Conservation (phyloP, 1,139 yeast species). For the Sugiyamaella paludigena region DNA sequence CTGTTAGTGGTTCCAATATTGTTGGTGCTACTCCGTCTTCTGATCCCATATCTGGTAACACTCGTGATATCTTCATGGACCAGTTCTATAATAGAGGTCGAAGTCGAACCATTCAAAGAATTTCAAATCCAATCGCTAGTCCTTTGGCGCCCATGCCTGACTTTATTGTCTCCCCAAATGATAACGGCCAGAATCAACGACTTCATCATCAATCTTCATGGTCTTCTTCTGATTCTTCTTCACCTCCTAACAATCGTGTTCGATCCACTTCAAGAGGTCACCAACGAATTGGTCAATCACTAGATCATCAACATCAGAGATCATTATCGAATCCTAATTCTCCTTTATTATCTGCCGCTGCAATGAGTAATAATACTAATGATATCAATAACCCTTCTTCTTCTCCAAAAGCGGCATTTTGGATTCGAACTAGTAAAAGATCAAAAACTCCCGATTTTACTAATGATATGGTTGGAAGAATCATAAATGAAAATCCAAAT, state of each 20-base stretch:
- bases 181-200: conserved; percentile 3
- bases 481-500: conserved; percentile 11
- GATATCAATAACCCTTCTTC: not conserved
- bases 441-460: conserved; percentile 10
- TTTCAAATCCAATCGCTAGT: conserved; percentile 4
- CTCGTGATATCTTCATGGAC: conserved; percentile 9
- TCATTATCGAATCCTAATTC: conserved; percentile 8
- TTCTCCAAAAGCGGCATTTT: conserved; percentile 13
- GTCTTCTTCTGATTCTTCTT: not conserved
- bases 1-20: no score
- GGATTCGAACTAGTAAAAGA: conserved; percentile 11
- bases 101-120: not conserved
- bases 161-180: conserved; percentile 10
- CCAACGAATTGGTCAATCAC: no score
- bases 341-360: not conserved
- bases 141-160: conserved; percentile 5
- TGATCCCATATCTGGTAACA: conserved; percentile 9
- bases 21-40: not conserved
- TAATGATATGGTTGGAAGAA: conserved; percentile 12
- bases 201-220: conserved; percentile 10
- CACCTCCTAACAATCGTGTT: not conserved
- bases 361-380: not conserved
- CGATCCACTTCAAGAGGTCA: no score
- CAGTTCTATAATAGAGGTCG: conserved; percentile 3
- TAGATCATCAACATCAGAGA: conserved; percentile 1